A percentile compares a stretch with the other conserved stretches of the same genome.
These are phyloP conservation scores for Phyllosticta citrichinensis DNA, from an alignment of 2,329 filamentous ascomycete species.

Conservation along the genomic window DNA sequence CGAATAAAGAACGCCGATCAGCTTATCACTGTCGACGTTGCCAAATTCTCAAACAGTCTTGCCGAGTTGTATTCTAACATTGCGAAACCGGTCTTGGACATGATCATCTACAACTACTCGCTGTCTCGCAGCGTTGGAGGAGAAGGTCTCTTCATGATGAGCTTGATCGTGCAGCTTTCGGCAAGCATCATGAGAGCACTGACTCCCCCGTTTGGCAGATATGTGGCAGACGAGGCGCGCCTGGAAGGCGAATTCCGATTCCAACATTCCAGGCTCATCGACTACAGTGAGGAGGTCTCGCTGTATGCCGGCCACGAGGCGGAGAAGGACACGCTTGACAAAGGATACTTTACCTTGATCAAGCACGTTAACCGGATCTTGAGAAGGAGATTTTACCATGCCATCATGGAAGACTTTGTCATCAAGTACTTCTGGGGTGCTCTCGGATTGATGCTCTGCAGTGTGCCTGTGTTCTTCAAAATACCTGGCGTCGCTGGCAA, in stretches of 20 bases:
- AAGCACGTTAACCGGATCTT: conserved; percentile 98
- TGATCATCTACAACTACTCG: conserved; percentile 94
- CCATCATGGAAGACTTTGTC: conserved; percentile 99
- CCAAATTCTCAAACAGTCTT: conserved; percentile 89
- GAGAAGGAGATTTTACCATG: conserved; percentile 83
- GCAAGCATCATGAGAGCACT: conserved; percentile 87
- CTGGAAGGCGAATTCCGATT: conserved; percentile 95
- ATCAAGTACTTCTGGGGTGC: conserved; percentile 99
- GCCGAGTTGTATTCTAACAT: conserved; percentile 94
- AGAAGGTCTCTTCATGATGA: conserved; percentile 93
- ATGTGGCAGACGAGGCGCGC: conserved; percentile 89
- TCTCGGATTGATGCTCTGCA: conserved; percentile 81
- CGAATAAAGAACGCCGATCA: conserved; percentile 98
- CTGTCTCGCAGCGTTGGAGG: conserved; percentile 91
- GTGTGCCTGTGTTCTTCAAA: conserved; percentile 91
- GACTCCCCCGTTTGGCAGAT: conserved; percentile 94
- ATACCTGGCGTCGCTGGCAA: conserved; percentile 51
- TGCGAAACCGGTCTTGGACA: conserved; percentile 87
- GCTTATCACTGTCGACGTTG: conserved; percentile 90
- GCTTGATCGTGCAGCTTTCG: conserved; percentile 82
- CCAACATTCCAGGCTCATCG: conserved; percentile 87
- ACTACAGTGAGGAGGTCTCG: conserved; percentile 91
- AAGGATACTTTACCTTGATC: conserved; percentile 97
- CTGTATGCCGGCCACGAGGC: conserved; percentile 85
- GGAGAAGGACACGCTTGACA: conserved; percentile 93